Conservation (phyloP, 106 monocot genomes). For the Acorus calamus region DNA sequence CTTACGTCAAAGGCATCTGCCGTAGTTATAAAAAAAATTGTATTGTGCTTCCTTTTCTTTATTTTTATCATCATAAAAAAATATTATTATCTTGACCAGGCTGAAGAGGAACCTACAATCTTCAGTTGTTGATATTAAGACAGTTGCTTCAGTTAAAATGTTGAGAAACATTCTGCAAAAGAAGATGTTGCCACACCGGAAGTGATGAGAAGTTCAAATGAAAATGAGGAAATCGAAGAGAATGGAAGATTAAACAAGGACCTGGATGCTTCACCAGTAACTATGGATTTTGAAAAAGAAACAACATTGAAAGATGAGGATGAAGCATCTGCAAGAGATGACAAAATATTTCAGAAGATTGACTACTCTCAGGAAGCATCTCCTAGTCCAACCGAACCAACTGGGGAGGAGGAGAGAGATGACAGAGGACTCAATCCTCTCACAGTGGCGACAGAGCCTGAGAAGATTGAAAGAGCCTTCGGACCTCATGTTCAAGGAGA, state of each 20-base stretch:
- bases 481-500: too few species aligned
- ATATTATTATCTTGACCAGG: too few species aligned
- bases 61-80: too few species aligned
- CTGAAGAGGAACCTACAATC: too few species aligned
- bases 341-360: not conserved
- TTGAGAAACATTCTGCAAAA: too few species aligned
- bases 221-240: not conserved
- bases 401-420: conserved; percentile 24
- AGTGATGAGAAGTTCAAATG: too few species aligned
- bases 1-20: too few species aligned
- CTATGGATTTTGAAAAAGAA: conserved; percentile 2
- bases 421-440: conserved; percentile 20
- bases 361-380: conserved; percentile 5
- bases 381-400: conserved; percentile 3
- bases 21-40: too few species aligned
- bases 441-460: conserved; percentile 9
- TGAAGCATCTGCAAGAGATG: conserved; percentile 2
- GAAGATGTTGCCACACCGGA: too few species aligned
- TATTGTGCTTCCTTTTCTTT: too few species aligned
- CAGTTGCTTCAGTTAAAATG: too few species aligned
- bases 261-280: not conserved
- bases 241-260: conserved; percentile 6
- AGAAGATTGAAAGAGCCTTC: not conserved
- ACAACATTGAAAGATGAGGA: conserved; percentile 1
- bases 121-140: too few species aligned